Evolutionary conservation across 352 stramenopile species (phyloP), one percentile per base, ranked within the genome.

Genomic region (Phytophthora melonis): DNA sequence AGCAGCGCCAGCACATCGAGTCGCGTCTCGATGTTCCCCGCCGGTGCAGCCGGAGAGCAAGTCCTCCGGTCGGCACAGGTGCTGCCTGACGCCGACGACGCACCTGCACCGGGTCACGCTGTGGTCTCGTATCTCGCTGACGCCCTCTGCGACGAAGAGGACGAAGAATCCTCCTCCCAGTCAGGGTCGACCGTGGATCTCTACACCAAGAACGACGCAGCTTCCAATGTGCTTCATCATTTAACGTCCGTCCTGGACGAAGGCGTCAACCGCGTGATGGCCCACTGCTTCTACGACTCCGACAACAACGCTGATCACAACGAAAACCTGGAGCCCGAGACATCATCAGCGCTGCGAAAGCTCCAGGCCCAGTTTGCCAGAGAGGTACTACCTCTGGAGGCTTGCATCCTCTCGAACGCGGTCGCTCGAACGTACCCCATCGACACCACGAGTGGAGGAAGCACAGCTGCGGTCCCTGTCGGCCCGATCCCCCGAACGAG

Each of bases 181-280:
- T 49, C 43, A 23, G 43, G 65, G 6, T 36, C 45, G 3, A 45
- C 45, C 10, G 13, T 49, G 13, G 53, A 59, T n/a, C 18, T 50
- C 11, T 58, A 57, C 59, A 4, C 16, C 18, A 68, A 54, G 11
- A 30, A 68, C 23, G 53, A 67, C 18, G 79, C 73, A 19, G 73
- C 86, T 32, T 69, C 79, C 54, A 82, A 72, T 8, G 80, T 91
- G 10, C 79, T 89, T 43, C 78, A 86, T 60, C 59, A 78, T n/a
- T 59, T 90, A 10, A 58, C 83, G 5, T 70, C 18, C 18, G 47
- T 63, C 6, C 58, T 77, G 14, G 60, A 78, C 18, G 65, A 73
- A 68, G 61, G 66, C 11, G 49, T 71, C 60, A 71, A 68, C 23
- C 59, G 70, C 18, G 70, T 77, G 8, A 57, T 70, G 64, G 39